These are phyloP conservation scores for Aspergillus nanangensis DNA, from an alignment of 495 filamentous ascomycete genomes.

Conservation along the genomic window DNA sequence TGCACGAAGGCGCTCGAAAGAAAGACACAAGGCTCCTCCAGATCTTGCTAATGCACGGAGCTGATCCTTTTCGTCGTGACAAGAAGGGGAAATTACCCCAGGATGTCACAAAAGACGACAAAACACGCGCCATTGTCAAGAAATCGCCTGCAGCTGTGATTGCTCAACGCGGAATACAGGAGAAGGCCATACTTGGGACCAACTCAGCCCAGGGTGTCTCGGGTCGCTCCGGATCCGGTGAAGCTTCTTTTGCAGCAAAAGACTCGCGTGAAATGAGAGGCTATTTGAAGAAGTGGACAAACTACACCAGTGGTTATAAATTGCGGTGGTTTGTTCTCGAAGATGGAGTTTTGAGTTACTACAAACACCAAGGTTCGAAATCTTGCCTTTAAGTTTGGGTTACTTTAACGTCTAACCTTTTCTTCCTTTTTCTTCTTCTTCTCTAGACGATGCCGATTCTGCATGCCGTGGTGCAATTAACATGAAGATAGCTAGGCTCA, in stretches of 20 bases:
- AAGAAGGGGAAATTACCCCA: conserved; percentile 93
- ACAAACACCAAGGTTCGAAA: conserved; percentile 79
- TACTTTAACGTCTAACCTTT: no score
- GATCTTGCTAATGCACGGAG: conserved; percentile 85
- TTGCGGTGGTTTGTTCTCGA: conserved; percentile 96
- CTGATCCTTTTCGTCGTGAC: conserved; percentile 95
- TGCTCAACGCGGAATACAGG: conserved; percentile 92
- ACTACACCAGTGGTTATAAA: conserved; percentile 95
- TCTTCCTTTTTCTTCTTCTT: no score
- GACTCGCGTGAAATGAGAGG: conserved; percentile 96
- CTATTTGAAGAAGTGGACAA: conserved; percentile 98
- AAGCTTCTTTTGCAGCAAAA: conserved; percentile 66
- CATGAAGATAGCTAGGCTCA: conserved; percentile 90
- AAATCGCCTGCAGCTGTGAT: conserved; percentile 91
- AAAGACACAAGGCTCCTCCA: conserved; percentile 83
- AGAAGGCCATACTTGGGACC: conserved; percentile 87
- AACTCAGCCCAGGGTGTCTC: conserved; percentile 55
- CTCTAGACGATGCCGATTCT: conserved; percentile 61
- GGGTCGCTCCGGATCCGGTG: conserved; percentile 48
- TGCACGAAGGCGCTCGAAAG: conserved; percentile 89
- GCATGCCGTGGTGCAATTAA: conserved; percentile 96
- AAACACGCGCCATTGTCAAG: conserved; percentile 79
- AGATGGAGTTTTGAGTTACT: conserved; percentile 96
- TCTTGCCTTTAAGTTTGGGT: background rate
- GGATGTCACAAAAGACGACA: conserved; percentile 95